These are phyloP conservation scores for Hanseniaspora taiwanica DNA, from an alignment of 805 yeast genomes.

Conservation along the genomic window DNA sequence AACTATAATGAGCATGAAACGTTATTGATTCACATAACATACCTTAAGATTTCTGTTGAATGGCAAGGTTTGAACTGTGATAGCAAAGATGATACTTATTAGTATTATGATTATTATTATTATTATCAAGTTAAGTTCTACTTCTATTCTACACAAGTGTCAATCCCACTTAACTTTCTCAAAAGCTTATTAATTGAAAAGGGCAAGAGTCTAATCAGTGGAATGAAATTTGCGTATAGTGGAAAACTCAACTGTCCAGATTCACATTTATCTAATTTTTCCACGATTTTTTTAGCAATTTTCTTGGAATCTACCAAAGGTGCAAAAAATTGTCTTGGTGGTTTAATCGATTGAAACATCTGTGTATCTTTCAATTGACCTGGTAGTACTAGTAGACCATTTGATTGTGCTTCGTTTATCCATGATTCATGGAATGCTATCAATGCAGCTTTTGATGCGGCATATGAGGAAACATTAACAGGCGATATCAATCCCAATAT, in stretches of 20 bases:
- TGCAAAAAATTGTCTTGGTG: constrained; percentile 27
- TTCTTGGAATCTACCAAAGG: constrained; percentile 25
- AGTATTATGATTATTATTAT: too few species aligned
- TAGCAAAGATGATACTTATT: too few species aligned
- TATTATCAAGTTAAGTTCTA: too few species aligned
- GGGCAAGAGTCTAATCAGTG: constrained; percentile 26
- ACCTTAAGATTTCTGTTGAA: too few species aligned
- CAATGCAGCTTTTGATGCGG: constrained; percentile 31
- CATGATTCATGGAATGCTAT: constrained; percentile 31
- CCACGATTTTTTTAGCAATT: constrained; percentile 23
- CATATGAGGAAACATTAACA: constrained; percentile 27
- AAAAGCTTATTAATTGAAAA: constrained; percentile 19
- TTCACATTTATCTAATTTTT: constrained; percentile 20
- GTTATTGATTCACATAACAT: too few species aligned
- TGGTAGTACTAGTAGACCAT: constrained; percentile 26
- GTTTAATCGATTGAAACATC: constrained; percentile 29
- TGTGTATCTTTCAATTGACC: constrained; percentile 29
- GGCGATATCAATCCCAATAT: constrained; percentile 31
- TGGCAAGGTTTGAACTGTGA: too few species aligned
- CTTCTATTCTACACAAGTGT: constrained; percentile 4
- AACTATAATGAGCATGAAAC: too few species aligned
- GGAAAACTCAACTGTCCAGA: constrained; percentile 28
- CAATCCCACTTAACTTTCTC: constrained; percentile 9
- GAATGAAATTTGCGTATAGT: constrained; percentile 29
- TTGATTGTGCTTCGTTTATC: constrained; percentile 17